Conservation (phyloP, 2,329 filamentous ascomycete species). For the Phialocephala subalpina region DNA sequence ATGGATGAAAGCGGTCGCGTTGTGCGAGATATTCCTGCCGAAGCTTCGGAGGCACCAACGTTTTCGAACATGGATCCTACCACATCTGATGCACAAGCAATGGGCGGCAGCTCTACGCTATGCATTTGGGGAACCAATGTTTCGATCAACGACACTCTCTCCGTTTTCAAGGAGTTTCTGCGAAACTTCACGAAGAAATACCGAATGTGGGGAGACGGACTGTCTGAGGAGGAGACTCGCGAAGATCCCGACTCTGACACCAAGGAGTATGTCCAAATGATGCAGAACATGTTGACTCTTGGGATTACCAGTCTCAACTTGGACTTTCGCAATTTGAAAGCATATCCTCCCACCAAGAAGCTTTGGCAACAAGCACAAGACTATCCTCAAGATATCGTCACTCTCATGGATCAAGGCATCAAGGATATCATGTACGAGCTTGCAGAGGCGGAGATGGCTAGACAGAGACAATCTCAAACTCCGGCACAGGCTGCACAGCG, state of each 20-base stretch:
- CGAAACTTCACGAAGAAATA: conserved; percentile 94
- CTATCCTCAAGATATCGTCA: conserved; percentile 95
- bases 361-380: conserved; percentile 94
- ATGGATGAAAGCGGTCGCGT: conserved; percentile 65
- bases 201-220: conserved; percentile 88
- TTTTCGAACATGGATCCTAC: conserved; percentile 75
- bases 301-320: conserved; percentile 87
- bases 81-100: conserved; percentile 88
- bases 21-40: conserved; percentile 58
- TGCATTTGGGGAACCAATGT: conserved; percentile 98
- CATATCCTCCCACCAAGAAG: conserved; percentile 91
- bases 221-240: conserved; percentile 77
- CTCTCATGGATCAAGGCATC: conserved; percentile 92
- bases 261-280: conserved; percentile 83
- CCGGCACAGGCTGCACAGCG: conserved; percentile 53
- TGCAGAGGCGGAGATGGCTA: conserved; percentile 80
- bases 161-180: conserved; percentile 89
- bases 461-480: conserved; percentile 68
- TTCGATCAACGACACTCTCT: conserved; percentile 88
- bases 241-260: conserved; percentile 75
- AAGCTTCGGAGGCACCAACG: conserved; percentile 65
- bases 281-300: conserved; percentile 90
- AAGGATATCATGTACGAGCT: conserved; percentile 94
- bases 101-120: conserved; percentile 82
- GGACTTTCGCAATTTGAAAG: conserved; percentile 87